These are phyloP conservation scores for Microcos paniculata DNA, from an alignment of 345 rosid genomes.

Conservation along the genomic window DNA sequence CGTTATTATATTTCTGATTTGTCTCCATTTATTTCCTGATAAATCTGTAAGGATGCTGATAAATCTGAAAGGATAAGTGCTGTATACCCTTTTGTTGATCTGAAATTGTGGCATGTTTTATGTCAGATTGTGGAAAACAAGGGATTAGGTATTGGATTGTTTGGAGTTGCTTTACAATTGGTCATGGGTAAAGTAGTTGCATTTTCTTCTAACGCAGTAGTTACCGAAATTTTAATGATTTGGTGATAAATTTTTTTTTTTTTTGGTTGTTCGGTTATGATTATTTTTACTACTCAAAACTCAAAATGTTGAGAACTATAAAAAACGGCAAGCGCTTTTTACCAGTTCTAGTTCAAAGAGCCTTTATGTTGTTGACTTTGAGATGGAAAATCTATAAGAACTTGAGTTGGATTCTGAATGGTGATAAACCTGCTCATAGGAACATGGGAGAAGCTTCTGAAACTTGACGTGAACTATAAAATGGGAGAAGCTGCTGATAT, in stretches of 20 bases:
- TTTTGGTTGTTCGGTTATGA: not conserved
- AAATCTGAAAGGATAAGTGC: not conserved
- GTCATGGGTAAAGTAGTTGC: not conserved
- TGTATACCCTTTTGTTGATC: not conserved
- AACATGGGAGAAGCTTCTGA: no score
- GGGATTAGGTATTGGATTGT: not conserved
- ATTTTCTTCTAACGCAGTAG: not conserved
- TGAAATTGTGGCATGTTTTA: not conserved
- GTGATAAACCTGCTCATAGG: not conserved
- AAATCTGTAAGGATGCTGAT: not conserved
- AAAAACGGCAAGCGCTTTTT: not conserved
- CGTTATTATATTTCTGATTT: no score
- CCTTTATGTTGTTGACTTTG: not conserved
- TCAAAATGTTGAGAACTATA: not conserved
- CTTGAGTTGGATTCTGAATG: not conserved
- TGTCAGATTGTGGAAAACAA: not conserved
- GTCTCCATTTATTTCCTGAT: not conserved
- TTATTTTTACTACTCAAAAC: not conserved
- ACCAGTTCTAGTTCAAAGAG: not conserved
- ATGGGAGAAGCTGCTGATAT: no score
- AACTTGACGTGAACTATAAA: no score
- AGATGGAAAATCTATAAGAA: not conserved
- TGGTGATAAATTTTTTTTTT: not conserved
- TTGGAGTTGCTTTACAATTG: not conserved
- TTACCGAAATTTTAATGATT: not conserved